These are phyloP conservation scores for Umbelopsis vinacea DNA, from an alignment of 192 early-diverging fungal genomes.

Conservation along the genomic window DNA sequence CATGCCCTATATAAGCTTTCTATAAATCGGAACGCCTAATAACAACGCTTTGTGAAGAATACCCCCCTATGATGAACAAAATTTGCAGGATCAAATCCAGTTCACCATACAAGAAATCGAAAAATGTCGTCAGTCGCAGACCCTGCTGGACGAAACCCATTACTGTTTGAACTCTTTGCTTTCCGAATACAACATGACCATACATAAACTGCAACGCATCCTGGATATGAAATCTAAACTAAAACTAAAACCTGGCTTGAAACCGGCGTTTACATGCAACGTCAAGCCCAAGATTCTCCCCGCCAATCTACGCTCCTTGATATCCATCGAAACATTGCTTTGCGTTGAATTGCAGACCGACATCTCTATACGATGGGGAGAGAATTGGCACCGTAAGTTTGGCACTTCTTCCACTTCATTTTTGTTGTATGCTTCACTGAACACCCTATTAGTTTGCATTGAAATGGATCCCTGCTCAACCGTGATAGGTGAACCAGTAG, in stretches of 20 bases:
- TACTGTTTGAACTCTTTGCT: neutral
- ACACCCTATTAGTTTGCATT: neutral
- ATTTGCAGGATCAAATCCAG: slow-evolving; percentile 1
- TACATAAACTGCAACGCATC: slow-evolving; percentile 2
- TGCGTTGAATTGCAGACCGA: neutral
- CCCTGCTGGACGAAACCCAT: neutral
- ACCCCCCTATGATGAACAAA: neutral
- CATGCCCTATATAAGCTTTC: no score
- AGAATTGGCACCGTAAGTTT: neutral
- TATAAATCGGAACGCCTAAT: no score
- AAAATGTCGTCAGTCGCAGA: neutral
- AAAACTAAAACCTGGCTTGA: neutral
- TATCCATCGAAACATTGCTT: neutral
- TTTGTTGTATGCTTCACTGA: no score
- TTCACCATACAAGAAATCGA: neutral
- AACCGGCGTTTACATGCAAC: neutral
- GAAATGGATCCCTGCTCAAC: neutral
- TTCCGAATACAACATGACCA: slow-evolving; percentile 1
- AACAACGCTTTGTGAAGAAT: neutral
- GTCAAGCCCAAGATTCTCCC: neutral
- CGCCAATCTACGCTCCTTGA: neutral
- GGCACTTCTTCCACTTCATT: neutral
- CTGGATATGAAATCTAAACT: neutral
- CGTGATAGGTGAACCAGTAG: neutral
- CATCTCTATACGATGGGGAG: neutral